Evolutionary conservation across 441 rosid species (phyloP).

Genomic region (Erodium chrysanthum): DNA sequence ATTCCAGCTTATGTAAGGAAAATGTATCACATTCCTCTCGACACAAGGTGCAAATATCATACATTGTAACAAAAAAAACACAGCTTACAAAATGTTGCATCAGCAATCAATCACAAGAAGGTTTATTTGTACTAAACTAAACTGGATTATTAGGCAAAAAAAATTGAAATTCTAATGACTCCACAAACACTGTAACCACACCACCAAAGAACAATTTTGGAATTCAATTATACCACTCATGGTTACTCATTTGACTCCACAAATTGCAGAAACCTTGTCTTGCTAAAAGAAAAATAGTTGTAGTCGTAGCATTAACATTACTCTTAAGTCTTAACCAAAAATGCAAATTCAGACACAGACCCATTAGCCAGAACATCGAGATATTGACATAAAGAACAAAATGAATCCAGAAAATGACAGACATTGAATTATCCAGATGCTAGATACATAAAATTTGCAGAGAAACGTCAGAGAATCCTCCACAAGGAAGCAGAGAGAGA

Average conservation of each 20-base stretch:
- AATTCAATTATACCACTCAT: background rate
- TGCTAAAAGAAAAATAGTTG: background rate
- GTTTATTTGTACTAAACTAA: background rate
- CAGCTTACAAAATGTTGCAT: background rate
- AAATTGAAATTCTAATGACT: background rate
- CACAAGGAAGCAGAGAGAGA: background rate
- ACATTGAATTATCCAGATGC: background rate
- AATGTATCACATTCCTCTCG: background rate
- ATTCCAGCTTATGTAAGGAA: background rate
- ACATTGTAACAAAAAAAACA: no score
- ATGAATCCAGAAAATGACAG: background rate
- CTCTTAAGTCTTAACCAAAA: background rate
- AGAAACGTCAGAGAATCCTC: background rate
- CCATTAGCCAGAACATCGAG: background rate
- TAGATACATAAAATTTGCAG: background rate
- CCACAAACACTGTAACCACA: background rate
- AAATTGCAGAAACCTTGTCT: background rate
- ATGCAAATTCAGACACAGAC: background rate
- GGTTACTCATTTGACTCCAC: background rate
- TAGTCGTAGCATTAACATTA: background rate
- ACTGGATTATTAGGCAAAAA: background rate
- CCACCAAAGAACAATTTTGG: background rate
- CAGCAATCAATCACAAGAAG: background rate
- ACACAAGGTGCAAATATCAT: background rate
- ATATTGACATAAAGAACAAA: conserved; percentile 1